phyloP scores from a whole-genome alignment of 768 basidiomycete genomes.

The Trametes cubensis region DNA sequence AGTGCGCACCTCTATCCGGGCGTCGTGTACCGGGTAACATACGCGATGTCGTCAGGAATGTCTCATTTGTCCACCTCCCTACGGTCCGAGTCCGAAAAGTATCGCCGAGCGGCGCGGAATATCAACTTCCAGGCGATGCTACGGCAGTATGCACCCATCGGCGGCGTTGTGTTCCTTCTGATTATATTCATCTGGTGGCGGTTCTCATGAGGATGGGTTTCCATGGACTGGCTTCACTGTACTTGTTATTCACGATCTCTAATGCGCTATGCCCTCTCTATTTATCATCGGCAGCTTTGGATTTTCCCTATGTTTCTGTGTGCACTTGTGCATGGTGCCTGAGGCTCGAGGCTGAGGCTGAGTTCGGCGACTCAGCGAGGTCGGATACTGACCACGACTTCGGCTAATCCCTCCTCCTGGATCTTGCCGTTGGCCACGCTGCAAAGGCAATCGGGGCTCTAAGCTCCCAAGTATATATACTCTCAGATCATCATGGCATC shows the following conservation, averaged over 20 bases:
- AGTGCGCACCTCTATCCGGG: constrained; percentile 34
- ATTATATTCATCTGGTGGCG: constrained; percentile 81
- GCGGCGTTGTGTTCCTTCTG: constrained; percentile 76
- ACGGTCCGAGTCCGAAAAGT: constrained; percentile 95
- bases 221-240: constrained; percentile 19
- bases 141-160: constrained; percentile 94
- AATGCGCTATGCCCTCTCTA: constrained; percentile 12
- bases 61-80: constrained; percentile 93
- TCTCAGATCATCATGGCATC: constrained; percentile 18
- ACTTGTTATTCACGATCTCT: constrained; percentile 18
- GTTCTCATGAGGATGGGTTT: constrained; percentile 51
- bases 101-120: constrained; percentile 92
- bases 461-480: constrained; percentile 27
- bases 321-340: too few species aligned
- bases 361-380: neutral
- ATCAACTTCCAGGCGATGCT: constrained; percentile 94
- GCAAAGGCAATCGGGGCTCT: constrained; percentile 24
- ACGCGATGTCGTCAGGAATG: constrained; percentile 66
- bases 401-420: constrained; percentile 21
- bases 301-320: neutral
- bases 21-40: neutral
- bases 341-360: neutral
- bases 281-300: neutral
- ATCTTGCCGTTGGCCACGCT: constrained; percentile 32
- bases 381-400: constrained; percentile 19